Percentiles rank a stretch among this genome's conserved stretches.
Conservation (phyloP, 805 yeast species). For the Allodekkera sacchari region DNA sequence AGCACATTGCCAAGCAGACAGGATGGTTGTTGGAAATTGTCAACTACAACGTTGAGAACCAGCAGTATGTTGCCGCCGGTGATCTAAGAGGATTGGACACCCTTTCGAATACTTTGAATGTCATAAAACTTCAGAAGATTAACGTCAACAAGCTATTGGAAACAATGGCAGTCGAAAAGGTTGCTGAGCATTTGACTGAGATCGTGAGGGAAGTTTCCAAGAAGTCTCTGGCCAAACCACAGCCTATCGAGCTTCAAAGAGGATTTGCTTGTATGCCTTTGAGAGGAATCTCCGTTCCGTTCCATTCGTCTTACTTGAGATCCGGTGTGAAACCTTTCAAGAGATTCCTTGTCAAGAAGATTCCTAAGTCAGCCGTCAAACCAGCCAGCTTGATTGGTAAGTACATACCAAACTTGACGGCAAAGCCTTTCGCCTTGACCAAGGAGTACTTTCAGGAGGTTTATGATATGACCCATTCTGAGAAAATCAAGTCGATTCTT, state of each 20-base stretch:
- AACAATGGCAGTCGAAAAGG: slow-evolving; percentile 76
- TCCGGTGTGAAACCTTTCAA: slow-evolving; percentile 99
- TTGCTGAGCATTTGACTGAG: slow-evolving; percentile 79
- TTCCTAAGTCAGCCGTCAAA: slow-evolving; percentile 89
- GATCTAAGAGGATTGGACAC: slow-evolving; percentile 93
- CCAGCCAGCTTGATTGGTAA: slow-evolving; percentile 89
- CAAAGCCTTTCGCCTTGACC: slow-evolving; percentile 91
- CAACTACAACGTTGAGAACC: slow-evolving; percentile 95
- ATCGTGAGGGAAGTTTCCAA: slow-evolving; percentile 80
- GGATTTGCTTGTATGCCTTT: slow-evolving; percentile 98
- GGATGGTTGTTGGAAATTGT: slow-evolving; percentile 96
- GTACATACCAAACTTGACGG: slow-evolving; percentile 98
- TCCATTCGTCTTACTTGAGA: slow-evolving; percentile 98
- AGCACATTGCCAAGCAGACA: slow-evolving; percentile 74
- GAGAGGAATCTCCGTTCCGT: slow-evolving; percentile 98
- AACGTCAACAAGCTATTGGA: slow-evolving; percentile 84
- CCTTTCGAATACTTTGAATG: slow-evolving; percentile 85
- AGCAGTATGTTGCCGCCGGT: slow-evolving; percentile 98
- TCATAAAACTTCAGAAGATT: slow-evolving; percentile 88
- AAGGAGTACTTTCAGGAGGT: slow-evolving; percentile 97
- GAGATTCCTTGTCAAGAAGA: slow-evolving; percentile 93
- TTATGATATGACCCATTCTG: slow-evolving; percentile 83
- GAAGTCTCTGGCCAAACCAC: slow-evolving; percentile 79
- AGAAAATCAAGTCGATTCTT: slow-evolving; percentile 78
- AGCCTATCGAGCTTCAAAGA: slow-evolving; percentile 94